Evolutionary conservation across 2,329 filamentous ascomycete species (phyloP).

Genomic region (Penicillium janthinellum): DNA sequence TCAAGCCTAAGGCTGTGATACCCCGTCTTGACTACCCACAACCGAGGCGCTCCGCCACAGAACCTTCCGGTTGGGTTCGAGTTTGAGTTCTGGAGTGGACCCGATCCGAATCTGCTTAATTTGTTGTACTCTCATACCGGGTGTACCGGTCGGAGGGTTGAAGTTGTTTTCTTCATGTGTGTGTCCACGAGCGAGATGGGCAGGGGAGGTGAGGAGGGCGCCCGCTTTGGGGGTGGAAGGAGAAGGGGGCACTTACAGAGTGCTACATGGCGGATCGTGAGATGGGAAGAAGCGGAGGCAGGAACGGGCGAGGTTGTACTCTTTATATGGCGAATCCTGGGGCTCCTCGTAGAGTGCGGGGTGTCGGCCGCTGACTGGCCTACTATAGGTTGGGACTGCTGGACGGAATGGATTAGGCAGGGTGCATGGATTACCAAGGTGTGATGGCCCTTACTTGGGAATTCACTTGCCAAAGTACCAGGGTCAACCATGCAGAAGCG

Average conservation of each 20-base stretch:
- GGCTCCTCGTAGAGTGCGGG: not conserved
- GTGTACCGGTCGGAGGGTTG: not conserved
- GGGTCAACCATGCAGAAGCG: not conserved
- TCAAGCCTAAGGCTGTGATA: too few species aligned
- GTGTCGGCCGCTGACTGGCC: not conserved
- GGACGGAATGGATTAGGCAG: too few species aligned
- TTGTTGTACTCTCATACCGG: slow-evolving; percentile 10
- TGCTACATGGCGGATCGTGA: not conserved
- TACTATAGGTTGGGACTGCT: too few species aligned
- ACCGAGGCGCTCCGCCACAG: not conserved
- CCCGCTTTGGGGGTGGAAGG: not conserved
- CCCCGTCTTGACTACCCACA: too few species aligned
- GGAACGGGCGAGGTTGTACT: not conserved
- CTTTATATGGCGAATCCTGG: not conserved
- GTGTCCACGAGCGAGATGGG: not conserved
- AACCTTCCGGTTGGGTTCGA: not conserved
- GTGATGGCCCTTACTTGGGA: not conserved
- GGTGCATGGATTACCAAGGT: not conserved
- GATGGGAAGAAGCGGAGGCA: not conserved
- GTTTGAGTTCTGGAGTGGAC: not conserved
- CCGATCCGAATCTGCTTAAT: slow-evolving; percentile 27
- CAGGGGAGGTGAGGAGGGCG: not conserved
- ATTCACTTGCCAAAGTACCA: not conserved
- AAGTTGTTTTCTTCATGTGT: not conserved
- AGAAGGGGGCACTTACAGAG: not conserved